Base-by-base conservation (phyloP, 2,329 filamentous ascomycete species). In the Ophiostoma pallidulum region DNA sequence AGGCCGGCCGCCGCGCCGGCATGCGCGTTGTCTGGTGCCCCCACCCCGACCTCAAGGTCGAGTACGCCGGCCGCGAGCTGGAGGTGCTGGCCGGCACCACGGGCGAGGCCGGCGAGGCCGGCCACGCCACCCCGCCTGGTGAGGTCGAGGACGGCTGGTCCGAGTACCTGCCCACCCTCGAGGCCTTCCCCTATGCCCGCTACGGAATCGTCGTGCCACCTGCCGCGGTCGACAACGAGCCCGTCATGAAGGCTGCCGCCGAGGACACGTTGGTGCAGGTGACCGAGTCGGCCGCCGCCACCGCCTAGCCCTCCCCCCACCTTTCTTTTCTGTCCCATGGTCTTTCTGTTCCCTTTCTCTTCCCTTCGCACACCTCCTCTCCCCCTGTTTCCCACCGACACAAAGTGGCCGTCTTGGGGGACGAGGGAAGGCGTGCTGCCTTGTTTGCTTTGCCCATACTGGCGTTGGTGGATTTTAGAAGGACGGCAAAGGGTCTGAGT, bases 1-100 rank as follows among this genome's bases (percentile, higher is more conserved):
- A 98, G 67, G 80, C 88, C 2, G 92, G 89, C 4, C 73, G 92
- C 45, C 78, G 92, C 55, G 92, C 92, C 0, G 91, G 91, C 0
- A 97, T 97, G 91, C 80, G 91, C 55, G 89, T 94, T 12, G 73
- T 95, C 1, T 98, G 92, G 92, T 84, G 80, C 57, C 92, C 92
- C 20, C 89, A 97, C 66, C 78, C 80, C 1, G 86, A 79, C 59
- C 68, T 98, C 45, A 72, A 84, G 66, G 71, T 78, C 45, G 86
- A 91, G 62, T 94, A 86, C 58, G 69, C 72, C 35, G 89, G 85
- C 1, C 75, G 82, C 37, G 88, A 95, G 68, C 75, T 74, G 10
- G 78, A 89, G 61, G 87, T 98, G 3, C 68, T 98, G 19, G 91
- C 92, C 0, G 92, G 90, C 0, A 68, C 80, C 56, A 89, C 84